phyloP scores from a whole-genome alignment of 75 land plant genomes.

The Sequoiadendron giganteum region DNA sequence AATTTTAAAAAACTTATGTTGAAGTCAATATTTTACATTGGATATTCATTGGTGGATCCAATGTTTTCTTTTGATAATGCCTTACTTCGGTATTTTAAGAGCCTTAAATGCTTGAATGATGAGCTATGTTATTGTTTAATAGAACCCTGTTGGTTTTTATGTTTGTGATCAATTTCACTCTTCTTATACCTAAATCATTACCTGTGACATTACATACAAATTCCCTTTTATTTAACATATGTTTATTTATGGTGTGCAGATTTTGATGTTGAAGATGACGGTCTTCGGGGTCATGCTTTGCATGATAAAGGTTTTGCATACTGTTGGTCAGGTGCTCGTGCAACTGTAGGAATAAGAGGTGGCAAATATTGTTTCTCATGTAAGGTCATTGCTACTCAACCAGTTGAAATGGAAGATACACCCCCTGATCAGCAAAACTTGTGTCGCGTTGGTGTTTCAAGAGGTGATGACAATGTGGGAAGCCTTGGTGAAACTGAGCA shows the following conservation, averaged over 20 bases:
- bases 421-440: constrained; percentile 42
- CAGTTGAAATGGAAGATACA: constrained; percentile 47
- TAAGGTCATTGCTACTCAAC: constrained; percentile 34
- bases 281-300: constrained; percentile 45
- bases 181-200: neutral
- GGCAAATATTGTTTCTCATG: constrained; percentile 59
- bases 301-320: constrained; percentile 50
- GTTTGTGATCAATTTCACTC: neutral
- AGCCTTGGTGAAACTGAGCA: constrained; percentile 43
- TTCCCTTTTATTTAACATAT: neutral
- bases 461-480: constrained; percentile 50
- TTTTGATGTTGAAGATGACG: constrained; percentile 36
- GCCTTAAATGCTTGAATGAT: neutral
- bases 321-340: constrained; percentile 68
- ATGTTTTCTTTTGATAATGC: neutral
- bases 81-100: neutral
- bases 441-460: constrained; percentile 54
- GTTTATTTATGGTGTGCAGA: constrained; percentile 21
- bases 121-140: neutral
- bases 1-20: too few species aligned
- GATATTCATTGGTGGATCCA: neutral
- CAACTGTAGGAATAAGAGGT: constrained; percentile 41
- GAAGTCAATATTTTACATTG: neutral
- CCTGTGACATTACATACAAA: neutral
- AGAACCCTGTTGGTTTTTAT: neutral